Evolutionary conservation across 345 rosid species (phyloP).

Genomic region (Rhizophora mangle): DNA sequence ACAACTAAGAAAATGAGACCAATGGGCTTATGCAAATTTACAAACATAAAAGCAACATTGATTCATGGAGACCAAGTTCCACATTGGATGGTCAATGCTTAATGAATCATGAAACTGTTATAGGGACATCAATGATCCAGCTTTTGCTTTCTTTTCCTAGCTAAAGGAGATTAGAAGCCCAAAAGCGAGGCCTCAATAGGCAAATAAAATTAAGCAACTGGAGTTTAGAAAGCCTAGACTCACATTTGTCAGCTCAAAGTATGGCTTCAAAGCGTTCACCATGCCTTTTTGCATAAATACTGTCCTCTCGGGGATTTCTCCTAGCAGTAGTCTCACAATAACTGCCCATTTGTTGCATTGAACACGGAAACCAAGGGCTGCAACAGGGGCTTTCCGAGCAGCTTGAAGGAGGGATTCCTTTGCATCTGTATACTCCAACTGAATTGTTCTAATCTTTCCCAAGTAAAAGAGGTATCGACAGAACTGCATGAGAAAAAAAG

Average conservation of each 20-base stretch:
- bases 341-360: constrained; percentile 86
- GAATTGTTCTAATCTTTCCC: constrained; percentile 83
- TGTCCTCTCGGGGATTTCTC: constrained; percentile 85
- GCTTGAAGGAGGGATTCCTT: constrained; percentile 88
- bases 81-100: not conserved
- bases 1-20: not conserved
- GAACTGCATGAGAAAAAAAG: constrained; percentile 44
- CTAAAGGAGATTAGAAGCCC: too few relatives aligned
- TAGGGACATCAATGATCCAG: not conserved
- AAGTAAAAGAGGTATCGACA: constrained; percentile 83
- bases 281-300: constrained; percentile 84
- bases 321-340: constrained; percentile 66
- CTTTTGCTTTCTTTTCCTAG: not conserved
- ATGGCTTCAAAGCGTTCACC: constrained; percentile 77
- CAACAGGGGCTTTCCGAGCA: constrained; percentile 82
- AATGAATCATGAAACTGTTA: not conserved
- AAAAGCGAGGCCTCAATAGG: too few relatives aligned
- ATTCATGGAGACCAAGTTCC: not conserved
- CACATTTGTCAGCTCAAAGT: constrained; percentile 87
- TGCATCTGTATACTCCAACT: constrained; percentile 85
- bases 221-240: constrained; percentile 22
- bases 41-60: not conserved
- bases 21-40: too few relatives aligned
- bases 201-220: not conserved
- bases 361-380: constrained; percentile 71